These are phyloP conservation scores for Pseudonitzschia delicatissima DNA, from an alignment of 108 stramenopile species.

Conservation along the genomic window DNA sequence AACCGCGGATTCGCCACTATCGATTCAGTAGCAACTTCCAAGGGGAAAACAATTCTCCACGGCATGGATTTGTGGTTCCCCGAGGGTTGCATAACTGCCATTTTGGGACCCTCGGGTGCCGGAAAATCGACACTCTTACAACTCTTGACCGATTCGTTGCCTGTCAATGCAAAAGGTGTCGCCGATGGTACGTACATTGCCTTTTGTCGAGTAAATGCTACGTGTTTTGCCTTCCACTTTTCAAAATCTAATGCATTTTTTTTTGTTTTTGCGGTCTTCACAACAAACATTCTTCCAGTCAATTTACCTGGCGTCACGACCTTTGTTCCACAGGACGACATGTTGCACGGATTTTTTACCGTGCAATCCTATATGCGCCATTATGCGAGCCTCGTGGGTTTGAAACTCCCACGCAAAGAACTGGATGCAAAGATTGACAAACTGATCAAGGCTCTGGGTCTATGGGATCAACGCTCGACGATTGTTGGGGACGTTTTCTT, in stretches of 20 bases:
- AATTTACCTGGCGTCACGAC: too few relatives aligned
- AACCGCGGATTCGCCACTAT: too few relatives aligned
- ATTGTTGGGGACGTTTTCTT: slow-evolving; percentile 65
- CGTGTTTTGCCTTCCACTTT: too few relatives aligned
- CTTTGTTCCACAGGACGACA: slow-evolving; percentile 51
- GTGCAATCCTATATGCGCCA: slow-evolving; percentile 52
- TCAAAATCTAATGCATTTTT: too few relatives aligned
- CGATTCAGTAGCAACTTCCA: too few relatives aligned
- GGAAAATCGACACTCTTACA: too few relatives aligned
- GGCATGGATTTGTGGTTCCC: slow-evolving; percentile 44
- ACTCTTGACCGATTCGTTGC: too few relatives aligned
- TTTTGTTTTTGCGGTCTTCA: too few relatives aligned
- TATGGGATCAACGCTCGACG: slow-evolving; percentile 60
- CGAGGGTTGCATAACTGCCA: slow-evolving; percentile 48
- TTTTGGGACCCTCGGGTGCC: slow-evolving; percentile 49
- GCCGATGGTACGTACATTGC: too few relatives aligned
- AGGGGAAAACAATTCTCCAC: slow-evolving; percentile 31
- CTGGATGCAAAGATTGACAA: slow-evolving; percentile 32
- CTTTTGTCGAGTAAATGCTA: too few relatives aligned
- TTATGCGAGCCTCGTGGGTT: slow-evolving; percentile 37
- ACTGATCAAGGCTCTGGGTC: slow-evolving; percentile 43
- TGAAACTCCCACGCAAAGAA: slow-evolving; percentile 2
- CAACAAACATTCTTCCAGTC: too few relatives aligned
- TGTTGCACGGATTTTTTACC: slow-evolving; percentile 57
- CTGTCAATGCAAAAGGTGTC: too few relatives aligned